Base-by-base conservation (phyloP, 2,329 filamentous ascomycete genomes). In the Pyrenophora tritici-repentis region DNA sequence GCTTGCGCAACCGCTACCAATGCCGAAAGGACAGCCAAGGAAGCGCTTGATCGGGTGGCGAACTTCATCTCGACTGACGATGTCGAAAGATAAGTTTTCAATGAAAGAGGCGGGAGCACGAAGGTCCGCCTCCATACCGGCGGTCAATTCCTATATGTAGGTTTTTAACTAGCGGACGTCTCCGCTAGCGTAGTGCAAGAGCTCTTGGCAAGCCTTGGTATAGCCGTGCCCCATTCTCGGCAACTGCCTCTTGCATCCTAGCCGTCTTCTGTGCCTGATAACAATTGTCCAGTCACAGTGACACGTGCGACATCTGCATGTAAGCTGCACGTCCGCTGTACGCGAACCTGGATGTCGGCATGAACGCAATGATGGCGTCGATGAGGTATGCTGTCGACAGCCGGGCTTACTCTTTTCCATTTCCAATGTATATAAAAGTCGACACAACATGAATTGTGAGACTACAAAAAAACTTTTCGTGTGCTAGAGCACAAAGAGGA, bases 181-280 rank as follows among this genome's bases (percentile, higher is more conserved):
- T 54, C 58, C 48, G 55, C 41, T 36, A 33, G 16, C 20, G 36
- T 33, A 47, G 47, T 17, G 7, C 10, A 16, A 6, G 20, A 7
- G 9, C 16, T 26, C 46, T 50, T 50, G 49, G 39, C 34, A 18
- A 34, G 29, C 59, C 63, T 66, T 59, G 62, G 51, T 42, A 36
- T 40, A 45, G 58, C 62, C 60, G 55, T 61, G 58, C 44, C 37
- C 34, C 20, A n/a, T 39, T 32, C 63, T 66, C 56, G 63, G 62
- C 63, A 68, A 63, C 63, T 69, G 54, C 65, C 64, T 66, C 26
- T 58, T 57, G 18, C 6, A 50, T 55, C 18, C 47, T 55, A 49
- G 43, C 44, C 46, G 42, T 31, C 32, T 39, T 34, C 37, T 37
- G 50, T 50, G 20, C 52, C 53, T 59, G 65, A 68, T 68, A 68